Percentiles rank a stretch among this genome's conserved stretches.
These are phyloP conservation scores for Kodamaea sp. DNA, from an alignment of 1,139 yeast genomes.

Conservation along the genomic window DNA sequence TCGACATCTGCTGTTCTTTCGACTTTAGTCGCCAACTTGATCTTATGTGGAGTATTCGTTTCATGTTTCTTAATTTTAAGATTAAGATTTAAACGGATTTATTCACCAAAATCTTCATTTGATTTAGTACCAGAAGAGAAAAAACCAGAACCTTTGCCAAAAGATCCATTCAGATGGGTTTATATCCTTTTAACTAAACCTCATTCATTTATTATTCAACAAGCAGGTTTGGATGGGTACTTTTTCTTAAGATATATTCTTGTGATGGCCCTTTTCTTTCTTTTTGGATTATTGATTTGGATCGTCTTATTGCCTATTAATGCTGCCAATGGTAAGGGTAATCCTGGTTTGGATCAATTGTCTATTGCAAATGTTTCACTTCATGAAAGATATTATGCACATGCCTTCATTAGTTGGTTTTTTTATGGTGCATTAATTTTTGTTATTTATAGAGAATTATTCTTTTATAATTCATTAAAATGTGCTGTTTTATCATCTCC, in stretches of 20 bases:
- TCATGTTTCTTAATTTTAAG: conserved; percentile 51
- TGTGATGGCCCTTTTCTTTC: conserved; percentile 41
- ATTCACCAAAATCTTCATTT: conserved; percentile 62
- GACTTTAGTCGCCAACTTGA: conserved; percentile 53
- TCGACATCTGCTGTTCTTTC: conserved; percentile 67
- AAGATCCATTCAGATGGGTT: conserved; percentile 64
- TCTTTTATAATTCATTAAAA: conserved; percentile 73
- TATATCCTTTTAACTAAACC: conserved; percentile 54
- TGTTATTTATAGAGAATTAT: conserved; percentile 76
- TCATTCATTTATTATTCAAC: conserved; percentile 62
- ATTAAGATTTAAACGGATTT: conserved; percentile 55
- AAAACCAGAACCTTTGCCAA: conserved; percentile 59
- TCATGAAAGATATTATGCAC: conserved; percentile 73
- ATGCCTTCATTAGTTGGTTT: conserved; percentile 76
- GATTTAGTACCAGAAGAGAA: conserved; percentile 58
- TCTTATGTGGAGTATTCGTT: conserved; percentile 52
- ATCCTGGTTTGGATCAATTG: conserved; percentile 68
- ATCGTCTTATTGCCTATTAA: conserved; percentile 63
- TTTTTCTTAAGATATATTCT: conserved; percentile 59
- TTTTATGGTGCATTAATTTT: conserved; percentile 69
- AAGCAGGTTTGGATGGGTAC: conserved; percentile 74
- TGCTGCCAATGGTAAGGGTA: conserved; percentile 55
- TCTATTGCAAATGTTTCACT: conserved; percentile 69
- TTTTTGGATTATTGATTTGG: conserved; percentile 43
- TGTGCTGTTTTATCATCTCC: conserved; percentile 82